Base-by-base conservation (phyloP, 75 land plant species). In the Pinus taeda region DNA sequence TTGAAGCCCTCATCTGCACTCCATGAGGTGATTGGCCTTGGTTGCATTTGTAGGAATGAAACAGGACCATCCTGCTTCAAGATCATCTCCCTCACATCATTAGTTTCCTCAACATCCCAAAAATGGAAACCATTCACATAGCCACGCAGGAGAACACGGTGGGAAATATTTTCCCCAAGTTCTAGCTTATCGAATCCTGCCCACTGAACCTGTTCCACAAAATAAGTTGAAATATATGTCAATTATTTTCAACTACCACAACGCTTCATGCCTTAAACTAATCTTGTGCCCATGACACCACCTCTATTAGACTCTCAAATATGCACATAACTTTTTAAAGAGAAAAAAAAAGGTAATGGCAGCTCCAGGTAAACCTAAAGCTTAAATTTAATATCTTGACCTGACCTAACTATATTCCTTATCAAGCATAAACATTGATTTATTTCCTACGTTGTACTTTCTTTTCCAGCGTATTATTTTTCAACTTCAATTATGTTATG, bases 21-120 rank as follows among this genome's bases (percentile, higher is more conserved):
- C 26, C 26, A 0, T 26, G 26, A 0, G 26, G 26, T 26, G 26
- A 26, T 26, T 26, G 26, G 26, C 26, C 69, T 62, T 56, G 88
- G 88, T 57, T 84, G 83, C 5, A 84, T 74, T 15, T 80, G 87
- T 56, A 87, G 57, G 73, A 85, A 81, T 60, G 88, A 83, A 59
- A 80, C 88, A 1, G 82, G 88, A 13, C 88, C 88, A 78, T 87
- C 88, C 6, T 87, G 88, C 49, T 78, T 86, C 12, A 87, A 87
- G 21, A 87, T 83, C 29, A 87, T 18, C 66, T 87, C 88, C 22
- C 76, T 71, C 4, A 87, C 87, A 71, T 84, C 74, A 72, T 74
- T 56, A 14, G 87, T 83, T 26, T 87, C 87, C 71, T 87, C 78
- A 39, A 87, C 77, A 24, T 87, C 87, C 88, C 88, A 84, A 22